Evolutionary conservation across 257 asterid genomes (phyloP).

Genomic region (Perilla frutescens): DNA sequence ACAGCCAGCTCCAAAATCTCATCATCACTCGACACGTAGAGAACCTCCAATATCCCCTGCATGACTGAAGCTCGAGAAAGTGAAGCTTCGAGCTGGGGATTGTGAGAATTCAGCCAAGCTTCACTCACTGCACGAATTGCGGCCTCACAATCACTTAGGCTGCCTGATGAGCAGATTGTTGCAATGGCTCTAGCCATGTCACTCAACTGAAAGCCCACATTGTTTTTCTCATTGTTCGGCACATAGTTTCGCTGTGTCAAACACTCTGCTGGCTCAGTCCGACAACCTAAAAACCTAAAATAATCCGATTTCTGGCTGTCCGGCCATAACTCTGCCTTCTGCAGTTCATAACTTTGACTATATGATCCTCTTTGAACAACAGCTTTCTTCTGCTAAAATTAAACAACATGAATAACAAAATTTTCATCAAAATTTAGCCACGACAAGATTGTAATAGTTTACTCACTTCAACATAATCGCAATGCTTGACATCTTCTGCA

Average conservation of each 20-base stretch:
- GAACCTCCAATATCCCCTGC: conserved; percentile 66
- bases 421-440: conserved; percentile 4
- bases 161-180: conserved; percentile 62
- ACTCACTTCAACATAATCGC: conserved; percentile 57
- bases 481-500: conserved; percentile 38
- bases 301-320: conserved; percentile 55
- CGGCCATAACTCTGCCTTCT: conserved; percentile 45
- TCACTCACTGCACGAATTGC: conserved; percentile 65
- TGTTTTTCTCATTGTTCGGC: conserved; percentile 35
- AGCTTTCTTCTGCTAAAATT: conserved; percentile 52
- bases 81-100: conserved; percentile 39
- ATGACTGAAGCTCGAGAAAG: conserved; percentile 56
- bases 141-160: conserved; percentile 63
- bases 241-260: conserved; percentile 31
- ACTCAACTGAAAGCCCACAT: conserved; percentile 26
- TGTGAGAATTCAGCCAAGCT: conserved; percentile 62
- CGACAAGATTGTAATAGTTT: not conserved
- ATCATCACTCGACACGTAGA: conserved; percentile 66
- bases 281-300: conserved; percentile 59
- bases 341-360: conserved; percentile 44
- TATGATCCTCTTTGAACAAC: conserved; percentile 47
- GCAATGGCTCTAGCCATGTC: conserved; percentile 49
- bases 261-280: conserved; percentile 47
- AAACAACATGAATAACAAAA: not conserved
- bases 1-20: conserved; percentile 74